Percentiles rank a stretch among this genome's conserved stretches.
Evolutionary conservation across 305 asterid genomes (phyloP).

Genomic region (Fraxinus latifolia): DNA sequence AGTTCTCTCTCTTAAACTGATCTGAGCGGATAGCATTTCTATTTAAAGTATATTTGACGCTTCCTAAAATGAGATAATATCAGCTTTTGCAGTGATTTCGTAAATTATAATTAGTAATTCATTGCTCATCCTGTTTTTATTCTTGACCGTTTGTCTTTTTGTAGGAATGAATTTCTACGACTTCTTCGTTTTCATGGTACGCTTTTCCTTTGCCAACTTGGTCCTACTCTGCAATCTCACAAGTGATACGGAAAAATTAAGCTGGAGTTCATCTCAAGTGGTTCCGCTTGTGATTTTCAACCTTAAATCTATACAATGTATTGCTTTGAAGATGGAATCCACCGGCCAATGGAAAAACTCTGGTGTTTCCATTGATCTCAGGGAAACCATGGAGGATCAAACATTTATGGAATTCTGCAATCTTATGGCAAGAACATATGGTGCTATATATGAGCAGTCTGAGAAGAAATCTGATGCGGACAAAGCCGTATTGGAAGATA

Average conservation of each 20-base stretch:
- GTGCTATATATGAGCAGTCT: conserved; percentile 25
- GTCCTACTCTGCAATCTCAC: conserved; percentile 49
- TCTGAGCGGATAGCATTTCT: neutral
- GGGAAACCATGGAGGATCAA: conserved; percentile 41
- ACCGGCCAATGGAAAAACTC: conserved; percentile 33
- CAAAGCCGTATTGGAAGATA: conserved; percentile 27
- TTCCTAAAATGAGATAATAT: neutral
- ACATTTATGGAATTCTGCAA: conserved; percentile 54
- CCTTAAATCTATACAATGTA: conserved; percentile 44
- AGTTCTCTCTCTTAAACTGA: neutral
- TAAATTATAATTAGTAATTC: neutral
- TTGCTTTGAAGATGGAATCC: conserved; percentile 55
- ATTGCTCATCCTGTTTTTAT: conserved; percentile 3
- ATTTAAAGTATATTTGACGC: neutral
- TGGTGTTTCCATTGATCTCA: conserved; percentile 26
- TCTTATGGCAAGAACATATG: conserved; percentile 48
- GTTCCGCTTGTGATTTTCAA: conserved; percentile 46
- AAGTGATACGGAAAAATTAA: conserved; percentile 11
- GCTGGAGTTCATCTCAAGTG: conserved; percentile 35
- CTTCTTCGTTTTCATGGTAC: conserved; percentile 65
- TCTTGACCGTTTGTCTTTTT: conserved; percentile 13
- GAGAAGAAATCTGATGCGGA: conserved; percentile 18
- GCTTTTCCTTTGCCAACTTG: conserved; percentile 67
- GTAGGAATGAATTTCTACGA: conserved; percentile 83
- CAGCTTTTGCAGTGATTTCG: neutral